These are phyloP conservation scores for Salix caprea DNA, from an alignment of 345 rosid species.

Conservation along the genomic window DNA sequence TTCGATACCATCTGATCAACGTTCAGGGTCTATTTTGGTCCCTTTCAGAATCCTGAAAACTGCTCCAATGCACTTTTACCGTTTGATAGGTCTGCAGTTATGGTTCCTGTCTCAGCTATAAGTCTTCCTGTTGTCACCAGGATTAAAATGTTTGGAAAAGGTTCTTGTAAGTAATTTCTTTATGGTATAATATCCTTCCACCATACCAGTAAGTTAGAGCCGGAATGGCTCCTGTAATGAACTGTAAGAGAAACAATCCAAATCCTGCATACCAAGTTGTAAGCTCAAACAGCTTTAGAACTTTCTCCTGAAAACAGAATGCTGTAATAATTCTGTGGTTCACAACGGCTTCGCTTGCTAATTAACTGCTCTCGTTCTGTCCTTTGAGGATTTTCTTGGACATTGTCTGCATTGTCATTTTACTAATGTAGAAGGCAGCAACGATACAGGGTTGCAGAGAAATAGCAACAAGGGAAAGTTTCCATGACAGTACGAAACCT, in stretches of 20 bases:
- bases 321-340: neutral
- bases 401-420: constrained; percentile 25
- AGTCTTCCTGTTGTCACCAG: constrained; percentile 28
- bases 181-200: constrained; percentile 20
- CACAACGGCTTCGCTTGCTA: constrained; percentile 31
- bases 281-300: constrained; percentile 13
- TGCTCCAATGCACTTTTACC: constrained; percentile 22
- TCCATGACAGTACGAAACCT: constrained; percentile 24
- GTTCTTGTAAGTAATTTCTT: constrained; percentile 13
- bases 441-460: constrained; percentile 28
- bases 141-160: constrained; percentile 27
- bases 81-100: constrained; percentile 31
- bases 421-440: constrained; percentile 21
- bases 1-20: constrained; percentile 7
- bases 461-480: constrained; percentile 21
- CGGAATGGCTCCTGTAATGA: constrained; percentile 16
- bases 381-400: constrained; percentile 25
- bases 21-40: constrained; percentile 27
- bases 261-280: constrained; percentile 25
- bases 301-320: neutral
- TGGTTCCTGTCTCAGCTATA: constrained; percentile 37
- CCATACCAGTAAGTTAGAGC: constrained; percentile 34
- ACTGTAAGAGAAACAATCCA: constrained; percentile 23
- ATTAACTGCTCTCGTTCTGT: constrained; percentile 24
- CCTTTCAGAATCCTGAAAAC: constrained; percentile 18